Base-by-base conservation (phyloP, 192 early-diverging fungal genomes). In the Phlyctochytrium arcticum region DNA sequence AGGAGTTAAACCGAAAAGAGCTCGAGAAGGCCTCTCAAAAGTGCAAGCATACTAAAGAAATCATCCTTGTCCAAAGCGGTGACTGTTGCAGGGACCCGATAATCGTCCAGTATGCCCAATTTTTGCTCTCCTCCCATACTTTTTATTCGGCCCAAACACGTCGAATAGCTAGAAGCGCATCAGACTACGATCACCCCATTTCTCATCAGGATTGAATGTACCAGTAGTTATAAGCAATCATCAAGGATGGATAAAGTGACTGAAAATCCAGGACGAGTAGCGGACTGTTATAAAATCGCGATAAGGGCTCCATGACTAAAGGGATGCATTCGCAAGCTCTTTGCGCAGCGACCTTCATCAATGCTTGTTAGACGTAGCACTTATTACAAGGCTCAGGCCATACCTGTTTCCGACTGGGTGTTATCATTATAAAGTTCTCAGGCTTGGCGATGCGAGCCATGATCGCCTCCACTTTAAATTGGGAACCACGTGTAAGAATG, bases 151-250 rank as follows among this genome's bases (percentile, higher is more conserved):
- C 95, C 94, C 2, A 98, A 67, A 65, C 92, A 93, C 0, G 95
- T 98, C 9, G 92, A 94, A 67, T 82, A 95, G 67, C 67, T 62
- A 34, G n/a, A n/a, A n/a, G 27, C 27, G 8, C 49, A 9, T 21
- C 6, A 7, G 57, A 69, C 19, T 49, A 67, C 23, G 1, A 21
- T 24, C 12, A 32, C 26, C 27, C 23, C 1, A 10, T n/a, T n/a
- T n/a, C 29, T 19, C 34, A 58, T 54, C n/a, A n/a, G n/a, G n/a
- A n/a, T n/a, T n/a, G n/a, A n/a, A n/a, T n/a, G 23, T 57, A 83
- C 80, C 95, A 98, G 46, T 90, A 92, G 68, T 98, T 98, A 75
- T 94, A 98, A 0, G 93, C 95, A 68, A 96, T 95, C 87, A 98
- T 94, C 15, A 98, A 79, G 62, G 90, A 93, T 19, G 95, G 95